Evolutionary conservation across 2,329 filamentous ascomycete species (phyloP).

Genomic region (Apiospora sp.): DNA sequence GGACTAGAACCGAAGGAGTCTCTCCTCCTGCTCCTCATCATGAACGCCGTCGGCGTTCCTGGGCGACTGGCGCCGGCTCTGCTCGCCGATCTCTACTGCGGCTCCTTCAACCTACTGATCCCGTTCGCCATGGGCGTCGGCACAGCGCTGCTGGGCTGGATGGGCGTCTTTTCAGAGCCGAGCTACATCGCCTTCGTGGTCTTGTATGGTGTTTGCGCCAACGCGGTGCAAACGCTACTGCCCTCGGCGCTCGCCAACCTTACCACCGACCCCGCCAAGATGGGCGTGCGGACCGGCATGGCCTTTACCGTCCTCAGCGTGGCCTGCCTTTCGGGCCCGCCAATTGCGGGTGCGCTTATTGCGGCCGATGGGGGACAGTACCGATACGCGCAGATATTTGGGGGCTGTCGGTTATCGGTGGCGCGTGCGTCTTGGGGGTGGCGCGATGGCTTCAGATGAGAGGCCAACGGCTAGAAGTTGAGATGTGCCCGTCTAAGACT

Average conservation of each 20-base stretch:
- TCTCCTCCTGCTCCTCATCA: slow-evolving; percentile 56
- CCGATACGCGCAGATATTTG: slow-evolving; percentile 50
- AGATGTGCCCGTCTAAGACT: too few species aligned
- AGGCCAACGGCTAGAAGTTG: background rate
- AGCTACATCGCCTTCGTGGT: slow-evolving; percentile 33
- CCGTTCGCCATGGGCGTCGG: slow-evolving; percentile 42
- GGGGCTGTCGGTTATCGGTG: background rate
- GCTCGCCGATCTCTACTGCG: slow-evolving; percentile 50
- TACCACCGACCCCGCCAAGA: slow-evolving; percentile 57
- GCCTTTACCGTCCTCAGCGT: slow-evolving; percentile 57
- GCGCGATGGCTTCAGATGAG: background rate
- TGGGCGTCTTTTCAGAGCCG: slow-evolving; percentile 44
- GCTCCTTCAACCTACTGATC: slow-evolving; percentile 57
- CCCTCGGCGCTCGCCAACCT: slow-evolving; percentile 33
- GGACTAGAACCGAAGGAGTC: slow-evolving; percentile 32
- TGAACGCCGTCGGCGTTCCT: slow-evolving; percentile 58
- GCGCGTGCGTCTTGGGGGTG: background rate
- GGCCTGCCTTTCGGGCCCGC: slow-evolving; percentile 58
- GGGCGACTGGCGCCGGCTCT: slow-evolving; percentile 55
- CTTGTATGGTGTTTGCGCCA: slow-evolving; percentile 33
- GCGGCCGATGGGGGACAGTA: slow-evolving; percentile 51
- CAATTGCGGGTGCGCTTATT: slow-evolving; percentile 59
- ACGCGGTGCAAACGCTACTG: slow-evolving; percentile 34
- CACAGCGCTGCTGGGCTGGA: slow-evolving; percentile 53
- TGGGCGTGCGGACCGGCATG: slow-evolving; percentile 59